Evolutionary conservation across 73 alveolate species (phyloP).

Genomic region (Paramecium bursaria): DNA sequence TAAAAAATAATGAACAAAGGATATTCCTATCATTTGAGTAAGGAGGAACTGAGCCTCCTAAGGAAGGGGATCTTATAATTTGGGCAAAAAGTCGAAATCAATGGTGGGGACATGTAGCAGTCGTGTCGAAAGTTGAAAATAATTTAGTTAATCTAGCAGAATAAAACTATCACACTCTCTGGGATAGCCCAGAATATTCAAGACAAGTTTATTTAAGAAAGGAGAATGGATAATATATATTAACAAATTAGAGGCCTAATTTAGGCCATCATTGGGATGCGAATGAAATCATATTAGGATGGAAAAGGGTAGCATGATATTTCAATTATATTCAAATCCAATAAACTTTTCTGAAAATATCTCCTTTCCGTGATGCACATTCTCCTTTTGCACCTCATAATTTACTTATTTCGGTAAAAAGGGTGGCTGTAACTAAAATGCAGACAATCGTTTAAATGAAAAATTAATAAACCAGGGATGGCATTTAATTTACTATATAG

Average conservation of each 20-base stretch:
- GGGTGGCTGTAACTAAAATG: no score
- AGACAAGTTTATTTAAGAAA: conserved; percentile 14
- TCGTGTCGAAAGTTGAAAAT: conserved; percentile 6
- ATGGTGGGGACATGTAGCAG: conserved; percentile 67
- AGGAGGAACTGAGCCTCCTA: conserved; percentile 28
- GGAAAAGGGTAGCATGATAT: conserved; percentile 47
- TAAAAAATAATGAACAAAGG: neutral
- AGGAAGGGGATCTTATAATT: conserved; percentile 37
- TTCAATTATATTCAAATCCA: no score
- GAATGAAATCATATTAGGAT: conserved; percentile 46
- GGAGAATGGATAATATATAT: neutral
- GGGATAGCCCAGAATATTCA: conserved; percentile 6
- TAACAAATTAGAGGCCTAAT: conserved; percentile 26
- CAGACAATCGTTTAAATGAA: no score
- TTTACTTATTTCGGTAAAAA: no score
- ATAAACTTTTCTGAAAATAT: no score
- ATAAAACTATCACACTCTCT: conserved; percentile 30
- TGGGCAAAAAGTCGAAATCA: conserved; percentile 33
- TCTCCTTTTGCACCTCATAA: no score
- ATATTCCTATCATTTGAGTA: conserved; percentile 3
- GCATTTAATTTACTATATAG: no score
- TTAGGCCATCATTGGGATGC: conserved; percentile 31
- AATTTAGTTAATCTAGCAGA: conserved; percentile 6
- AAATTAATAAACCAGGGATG: no score
- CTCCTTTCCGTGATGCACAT: no score